Evolutionary conservation across 371 early-diverging fungal species (phyloP), one percentile per base, ranked within the genome.

Genomic region (Mortierella sp.): DNA sequence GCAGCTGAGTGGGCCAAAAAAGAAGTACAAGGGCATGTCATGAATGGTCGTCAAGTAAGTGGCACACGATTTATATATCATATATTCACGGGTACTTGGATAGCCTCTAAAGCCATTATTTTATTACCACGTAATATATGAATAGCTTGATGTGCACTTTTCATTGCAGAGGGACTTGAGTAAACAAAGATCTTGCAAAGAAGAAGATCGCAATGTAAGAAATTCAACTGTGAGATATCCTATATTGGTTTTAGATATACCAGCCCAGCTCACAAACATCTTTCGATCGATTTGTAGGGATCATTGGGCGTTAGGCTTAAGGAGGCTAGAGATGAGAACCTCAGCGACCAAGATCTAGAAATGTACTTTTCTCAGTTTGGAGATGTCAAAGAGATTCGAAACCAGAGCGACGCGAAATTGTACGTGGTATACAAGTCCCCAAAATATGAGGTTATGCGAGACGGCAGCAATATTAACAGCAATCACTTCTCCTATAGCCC

Each of bases 131-230:
- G 12, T 39, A 24, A 8, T 5, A 10, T 55, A 12, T n/a, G 30
- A 24, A 28, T 63, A 79, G 73, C 70, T 84, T n/a, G 84, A 84
- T 55, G 84, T 84, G 20, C 84, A 84, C 26, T 84, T 63, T 45
- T 68, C 84, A 1, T 51, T 84, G 16, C 84, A 83, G 20, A 72
- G 71, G 37, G 70, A 77, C 30, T 39, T 35, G 28, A 62, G 60
- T 18, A 49, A 32, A 22, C 32, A 55, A 45, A 64, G 70, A 24
- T 65, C 49, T 16, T 78, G 78, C 66, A 40, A 60, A 12, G 73
- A 63, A 40, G 45, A 55, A 4, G 78, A 78, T 62, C 65, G 64
- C 59, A 65, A 77, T 32, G 75, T 75, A 66, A 39, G 51, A 26
- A 10, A 16, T 37, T 28, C 22, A 26, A 18, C 40, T n/a, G 20